Conservation (phyloP, 2,329 filamentous ascomycete genomes). For the Penicillium verrucosum region DNA sequence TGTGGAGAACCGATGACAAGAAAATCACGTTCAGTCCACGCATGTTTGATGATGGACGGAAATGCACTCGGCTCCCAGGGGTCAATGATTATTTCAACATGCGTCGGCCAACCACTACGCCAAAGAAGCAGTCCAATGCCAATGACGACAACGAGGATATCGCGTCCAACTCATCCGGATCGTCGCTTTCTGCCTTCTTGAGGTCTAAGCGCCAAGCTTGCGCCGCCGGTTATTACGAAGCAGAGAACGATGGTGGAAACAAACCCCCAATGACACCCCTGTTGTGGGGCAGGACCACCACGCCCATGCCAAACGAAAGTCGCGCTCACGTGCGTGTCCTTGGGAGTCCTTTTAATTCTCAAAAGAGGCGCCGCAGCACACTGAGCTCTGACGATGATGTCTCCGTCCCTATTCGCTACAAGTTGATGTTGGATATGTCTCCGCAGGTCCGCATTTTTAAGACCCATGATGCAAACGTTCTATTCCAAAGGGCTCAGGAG, state of each 20-base stretch:
- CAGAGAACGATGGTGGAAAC: too few species aligned
- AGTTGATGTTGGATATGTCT: constrained; percentile 13
- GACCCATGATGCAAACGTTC: constrained; percentile 7
- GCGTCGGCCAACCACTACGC: neutral
- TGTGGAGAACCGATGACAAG: neutral
- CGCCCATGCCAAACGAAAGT: too few species aligned
- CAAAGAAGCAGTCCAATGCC: neutral
- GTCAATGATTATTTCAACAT: neutral
- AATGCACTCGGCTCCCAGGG: neutral
- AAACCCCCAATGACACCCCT: neutral
- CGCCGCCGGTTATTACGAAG: neutral
- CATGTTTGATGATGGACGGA: neutral
- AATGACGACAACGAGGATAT: neutral
- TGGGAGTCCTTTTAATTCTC: neutral
- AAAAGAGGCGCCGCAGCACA: neutral
- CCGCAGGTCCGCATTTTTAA: constrained; percentile 17
- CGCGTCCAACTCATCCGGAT: neutral
- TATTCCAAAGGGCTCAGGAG: constrained; percentile 21
- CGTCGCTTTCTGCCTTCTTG: neutral
- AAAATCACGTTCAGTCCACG: neutral
- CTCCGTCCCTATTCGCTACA: constrained; percentile 12
- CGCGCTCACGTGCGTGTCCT: neutral
- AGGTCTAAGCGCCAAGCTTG: neutral
- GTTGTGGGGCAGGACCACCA: rapidly evolving
- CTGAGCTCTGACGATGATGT: neutral